Conservation (phyloP, 2,329 filamentous ascomycete genomes). For the Fusarium incarnatum region DNA sequence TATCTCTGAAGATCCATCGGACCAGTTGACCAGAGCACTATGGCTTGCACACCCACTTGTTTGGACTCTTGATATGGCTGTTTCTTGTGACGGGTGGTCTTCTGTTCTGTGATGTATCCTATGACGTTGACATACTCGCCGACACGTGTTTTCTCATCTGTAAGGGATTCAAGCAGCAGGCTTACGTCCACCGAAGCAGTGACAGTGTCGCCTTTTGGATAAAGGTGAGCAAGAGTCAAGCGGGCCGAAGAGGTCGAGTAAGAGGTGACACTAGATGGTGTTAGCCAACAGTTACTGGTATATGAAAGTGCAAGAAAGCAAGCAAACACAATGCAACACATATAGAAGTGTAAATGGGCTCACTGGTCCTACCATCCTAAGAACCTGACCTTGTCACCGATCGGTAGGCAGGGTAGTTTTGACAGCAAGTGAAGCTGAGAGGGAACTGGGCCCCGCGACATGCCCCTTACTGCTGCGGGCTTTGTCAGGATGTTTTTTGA, state of each 20-base stretch:
- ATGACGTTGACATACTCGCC: conserved; percentile 93
- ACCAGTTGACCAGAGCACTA: conserved; percentile 82
- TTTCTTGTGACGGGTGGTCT: conserved; percentile 16
- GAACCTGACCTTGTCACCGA: conserved; percentile 86
- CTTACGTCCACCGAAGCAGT: conserved; percentile 75
- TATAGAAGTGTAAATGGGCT: conserved; percentile 1
- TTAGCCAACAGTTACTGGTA: conserved; percentile 45
- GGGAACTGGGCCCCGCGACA: conserved; percentile 71
- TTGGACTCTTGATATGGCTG: conserved; percentile 23
- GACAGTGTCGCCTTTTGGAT: conserved; percentile 61
- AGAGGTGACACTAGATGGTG: conserved; percentile 58
- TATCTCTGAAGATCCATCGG: conserved; percentile 78
- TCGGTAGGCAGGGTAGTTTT: conserved; percentile 62
- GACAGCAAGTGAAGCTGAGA: conserved; percentile 74
- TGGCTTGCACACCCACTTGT: conserved; percentile 72
- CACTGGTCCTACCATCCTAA: conserved; percentile 80
- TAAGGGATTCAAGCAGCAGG: conserved; percentile 75
- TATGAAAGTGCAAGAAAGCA: conserved; percentile 19
- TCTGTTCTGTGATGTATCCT: conserved; percentile 73
- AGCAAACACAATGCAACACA: background rate
- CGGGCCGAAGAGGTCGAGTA: conserved; percentile 67
- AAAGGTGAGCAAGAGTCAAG: conserved; percentile 76
- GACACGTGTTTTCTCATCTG: conserved; percentile 70
- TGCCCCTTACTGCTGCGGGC: conserved; percentile 43
- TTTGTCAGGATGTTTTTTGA: conserved; percentile 16